Evolutionary conservation across 139 green algal species (phyloP).

Genomic region (Chlorella sp.): DNA sequence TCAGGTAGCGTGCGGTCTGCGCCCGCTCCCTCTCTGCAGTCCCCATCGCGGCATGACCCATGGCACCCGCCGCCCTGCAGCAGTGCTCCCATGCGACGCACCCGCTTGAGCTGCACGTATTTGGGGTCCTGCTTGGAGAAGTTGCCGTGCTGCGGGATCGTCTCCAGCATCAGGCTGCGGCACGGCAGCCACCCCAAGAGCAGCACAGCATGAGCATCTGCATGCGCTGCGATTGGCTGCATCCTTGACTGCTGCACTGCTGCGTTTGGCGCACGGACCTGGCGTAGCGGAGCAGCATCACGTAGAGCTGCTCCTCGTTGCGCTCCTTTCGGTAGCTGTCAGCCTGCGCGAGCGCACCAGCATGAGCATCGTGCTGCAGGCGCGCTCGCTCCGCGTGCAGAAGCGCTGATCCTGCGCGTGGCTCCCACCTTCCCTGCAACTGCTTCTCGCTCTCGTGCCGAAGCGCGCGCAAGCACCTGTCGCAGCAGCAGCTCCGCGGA

Average conservation of each 20-base stretch:
- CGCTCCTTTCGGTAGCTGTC: constrained; percentile 39
- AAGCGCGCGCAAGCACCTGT: constrained; percentile 40
- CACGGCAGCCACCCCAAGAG: too few species aligned
- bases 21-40: background rate
- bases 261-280: constrained; percentile 50
- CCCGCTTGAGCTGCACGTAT: constrained; percentile 39
- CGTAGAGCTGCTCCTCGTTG: constrained; percentile 71
- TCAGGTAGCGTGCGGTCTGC: background rate
- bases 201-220: too few species aligned
- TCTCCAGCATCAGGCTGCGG: constrained; percentile 71
- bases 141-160: constrained; percentile 59
- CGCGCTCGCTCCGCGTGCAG: too few species aligned
- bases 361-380: too few species aligned
- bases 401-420: too few species aligned
- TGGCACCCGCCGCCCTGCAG: background rate
- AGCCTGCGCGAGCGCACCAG: constrained; percentile 57
- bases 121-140: constrained; percentile 26
- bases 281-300: constrained; percentile 73
- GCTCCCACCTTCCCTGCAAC: too few species aligned
- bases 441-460: background rate
- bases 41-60: background rate
- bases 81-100: constrained; percentile 5
- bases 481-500: constrained; percentile 41
- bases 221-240: too few species aligned
- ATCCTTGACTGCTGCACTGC: too few species aligned